Percentiles rank a stretch among this genome's conserved stretches.
Evolutionary conservation across 805 yeast species (phyloP).

Genomic region (Cyberlindnera galapagoensis): DNA sequence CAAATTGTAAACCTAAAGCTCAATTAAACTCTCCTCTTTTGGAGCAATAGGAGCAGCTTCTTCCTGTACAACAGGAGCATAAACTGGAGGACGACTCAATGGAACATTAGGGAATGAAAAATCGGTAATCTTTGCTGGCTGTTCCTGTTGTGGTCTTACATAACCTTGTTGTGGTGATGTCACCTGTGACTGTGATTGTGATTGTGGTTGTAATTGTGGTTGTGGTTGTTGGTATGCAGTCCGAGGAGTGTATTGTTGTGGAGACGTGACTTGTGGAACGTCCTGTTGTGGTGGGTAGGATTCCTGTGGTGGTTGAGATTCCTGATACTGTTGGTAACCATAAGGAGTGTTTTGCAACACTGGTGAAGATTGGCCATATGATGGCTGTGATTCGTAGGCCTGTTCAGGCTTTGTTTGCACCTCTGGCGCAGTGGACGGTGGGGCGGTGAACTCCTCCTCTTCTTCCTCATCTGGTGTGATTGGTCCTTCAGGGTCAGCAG

Average conservation of each 20-base stretch:
- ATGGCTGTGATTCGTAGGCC: conserved; percentile 2
- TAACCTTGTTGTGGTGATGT: conserved; percentile 3
- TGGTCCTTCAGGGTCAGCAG: conserved; percentile 2
- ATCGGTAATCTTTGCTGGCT: conserved; percentile 24
- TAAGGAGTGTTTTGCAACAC: conserved; percentile 1
- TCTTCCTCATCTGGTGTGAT: conserved; percentile 8
- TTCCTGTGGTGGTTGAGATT: conserved; percentile 9
- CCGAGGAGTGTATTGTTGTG: not conserved
- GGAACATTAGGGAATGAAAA: conserved; percentile 38
- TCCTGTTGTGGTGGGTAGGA: conserved; percentile 8
- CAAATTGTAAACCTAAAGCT: conserved; percentile 28
- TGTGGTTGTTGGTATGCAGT: conserved; percentile 4
- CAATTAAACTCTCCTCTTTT: conserved; percentile 21
- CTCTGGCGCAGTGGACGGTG: conserved; percentile 6
- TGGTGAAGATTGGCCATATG: not conserved
- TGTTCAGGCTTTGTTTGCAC: not conserved
- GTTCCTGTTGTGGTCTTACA: conserved; percentile 5
- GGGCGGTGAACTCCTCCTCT: conserved; percentile 20
- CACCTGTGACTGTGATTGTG: no score
- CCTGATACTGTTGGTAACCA: conserved; percentile 9
- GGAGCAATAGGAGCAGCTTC: conserved; percentile 12
- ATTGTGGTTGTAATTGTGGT: conserved; percentile 7
- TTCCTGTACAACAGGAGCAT: conserved; percentile 1
- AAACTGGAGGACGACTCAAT: conserved; percentile 19
- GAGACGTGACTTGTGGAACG: conserved; percentile 4